These are phyloP conservation scores for Ceratobasidium sp. DNA, from an alignment of 1,284 basidiomycete species.

Conservation along the genomic window DNA sequence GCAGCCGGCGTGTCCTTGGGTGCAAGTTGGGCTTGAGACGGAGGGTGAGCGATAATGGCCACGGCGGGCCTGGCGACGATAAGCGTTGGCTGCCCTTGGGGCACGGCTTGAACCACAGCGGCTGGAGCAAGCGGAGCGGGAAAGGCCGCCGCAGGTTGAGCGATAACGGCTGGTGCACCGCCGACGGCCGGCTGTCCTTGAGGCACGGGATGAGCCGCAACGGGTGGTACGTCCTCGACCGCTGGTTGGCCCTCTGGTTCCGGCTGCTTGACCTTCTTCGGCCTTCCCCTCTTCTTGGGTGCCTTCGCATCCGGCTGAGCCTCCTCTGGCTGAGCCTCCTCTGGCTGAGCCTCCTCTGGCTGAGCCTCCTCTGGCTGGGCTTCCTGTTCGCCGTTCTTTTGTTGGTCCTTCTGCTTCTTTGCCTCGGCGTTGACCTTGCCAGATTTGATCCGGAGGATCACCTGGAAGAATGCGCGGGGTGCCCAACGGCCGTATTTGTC, in stretches of 20 bases:
- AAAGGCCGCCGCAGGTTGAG: background rate
- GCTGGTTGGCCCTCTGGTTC: background rate
- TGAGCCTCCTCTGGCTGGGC: too few species aligned
- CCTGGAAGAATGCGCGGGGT: conserved; percentile 1
- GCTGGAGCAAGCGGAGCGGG: background rate
- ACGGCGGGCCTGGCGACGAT: background rate
- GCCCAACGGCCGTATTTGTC: background rate
- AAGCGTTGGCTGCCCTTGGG: background rate
- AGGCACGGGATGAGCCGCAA: background rate
- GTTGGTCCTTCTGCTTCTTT: background rate
- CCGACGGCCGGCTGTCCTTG: background rate
- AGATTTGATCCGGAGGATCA: background rate
- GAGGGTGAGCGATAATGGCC: background rate
- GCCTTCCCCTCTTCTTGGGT: background rate
- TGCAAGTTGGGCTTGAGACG: background rate
- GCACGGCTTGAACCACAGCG: background rate
- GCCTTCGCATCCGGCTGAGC: too few species aligned
- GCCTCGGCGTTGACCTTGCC: background rate
- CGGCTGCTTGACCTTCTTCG: background rate
- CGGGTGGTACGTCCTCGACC: background rate
- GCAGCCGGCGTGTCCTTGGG: background rate
- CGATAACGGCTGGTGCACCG: background rate
- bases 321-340: too few species aligned
- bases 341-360: too few species aligned
- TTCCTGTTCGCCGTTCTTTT: too few species aligned